A percentile compares a stretch with the other conserved stretches of the same genome.
Evolutionary conservation across 441 rosid genomes (phyloP).

Genomic region (Gossypium laxum): DNA sequence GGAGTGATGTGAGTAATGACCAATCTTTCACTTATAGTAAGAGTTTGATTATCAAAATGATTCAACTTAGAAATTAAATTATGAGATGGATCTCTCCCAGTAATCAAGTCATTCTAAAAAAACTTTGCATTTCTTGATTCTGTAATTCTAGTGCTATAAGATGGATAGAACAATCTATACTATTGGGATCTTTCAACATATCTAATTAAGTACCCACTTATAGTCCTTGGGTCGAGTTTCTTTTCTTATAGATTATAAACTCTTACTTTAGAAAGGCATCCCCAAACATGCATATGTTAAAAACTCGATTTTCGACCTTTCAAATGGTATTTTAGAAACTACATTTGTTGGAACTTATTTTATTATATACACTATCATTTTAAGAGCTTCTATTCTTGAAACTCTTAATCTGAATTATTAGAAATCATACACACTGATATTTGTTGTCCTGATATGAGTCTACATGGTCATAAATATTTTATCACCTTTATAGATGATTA

Average conservation of each 20-base stretch:
- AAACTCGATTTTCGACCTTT: not conserved
- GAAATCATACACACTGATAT: not conserved
- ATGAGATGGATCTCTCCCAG: not conserved
- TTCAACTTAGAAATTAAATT: not conserved
- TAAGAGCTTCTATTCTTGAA: too few relatives aligned
- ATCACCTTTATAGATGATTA: not conserved
- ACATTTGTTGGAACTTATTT: too few relatives aligned
- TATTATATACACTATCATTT: too few relatives aligned
- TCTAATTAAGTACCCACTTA: not conserved
- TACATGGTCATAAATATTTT: not conserved
- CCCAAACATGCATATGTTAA: not conserved
- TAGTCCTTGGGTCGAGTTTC: not conserved
- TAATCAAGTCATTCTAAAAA: not conserved
- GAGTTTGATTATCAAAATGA: not conserved
- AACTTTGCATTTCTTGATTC: not conserved
- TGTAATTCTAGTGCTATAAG: too few relatives aligned
- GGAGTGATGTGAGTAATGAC: too few relatives aligned
- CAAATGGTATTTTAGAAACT: not conserved
- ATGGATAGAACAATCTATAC: not conserved
- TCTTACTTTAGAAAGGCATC: not conserved
- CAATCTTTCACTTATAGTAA: not conserved
- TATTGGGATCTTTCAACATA: not conserved
- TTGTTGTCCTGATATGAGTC: not conserved
- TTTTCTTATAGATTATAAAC: not conserved
- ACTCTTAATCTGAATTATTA: not conserved